These are phyloP conservation scores for Lentinula raphanica DNA, from an alignment of 768 basidiomycete genomes.

Conservation along the genomic window DNA sequence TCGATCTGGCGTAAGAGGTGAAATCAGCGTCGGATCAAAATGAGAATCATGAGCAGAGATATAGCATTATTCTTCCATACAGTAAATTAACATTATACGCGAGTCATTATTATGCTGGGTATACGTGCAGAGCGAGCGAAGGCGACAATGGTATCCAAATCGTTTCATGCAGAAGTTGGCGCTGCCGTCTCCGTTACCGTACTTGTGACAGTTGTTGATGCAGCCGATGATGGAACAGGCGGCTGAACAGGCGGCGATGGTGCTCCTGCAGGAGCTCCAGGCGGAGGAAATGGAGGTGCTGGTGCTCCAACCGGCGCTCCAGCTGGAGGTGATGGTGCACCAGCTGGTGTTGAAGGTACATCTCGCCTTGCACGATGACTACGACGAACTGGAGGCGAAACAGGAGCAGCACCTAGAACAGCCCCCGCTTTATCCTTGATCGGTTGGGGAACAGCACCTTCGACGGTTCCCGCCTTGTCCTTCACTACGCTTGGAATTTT, in stretches of 20 bases:
- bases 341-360: not conserved
- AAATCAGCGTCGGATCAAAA: too few relatives aligned
- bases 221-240: not conserved
- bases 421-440: not conserved
- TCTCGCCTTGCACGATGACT: constrained; percentile 2
- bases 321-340: not conserved
- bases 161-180: not conserved
- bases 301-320: not conserved
- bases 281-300: not conserved
- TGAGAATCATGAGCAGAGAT: not conserved
- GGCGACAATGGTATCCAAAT: not conserved
- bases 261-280: not conserved
- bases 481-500: not conserved
- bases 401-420: not conserved
- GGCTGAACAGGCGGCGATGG: not conserved
- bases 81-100: not conserved
- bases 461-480: not conserved
- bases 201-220: not conserved
- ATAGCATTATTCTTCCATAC: not conserved
- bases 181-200: not conserved
- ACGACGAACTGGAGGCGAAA: not conserved
- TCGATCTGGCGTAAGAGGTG: too few relatives aligned
- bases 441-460: not conserved
- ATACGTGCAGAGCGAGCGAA: not conserved
- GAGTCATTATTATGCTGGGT: not conserved